phyloP scores from a whole-genome alignment of 2,329 filamentous ascomycete species.

The Macrophomina tecta region DNA sequence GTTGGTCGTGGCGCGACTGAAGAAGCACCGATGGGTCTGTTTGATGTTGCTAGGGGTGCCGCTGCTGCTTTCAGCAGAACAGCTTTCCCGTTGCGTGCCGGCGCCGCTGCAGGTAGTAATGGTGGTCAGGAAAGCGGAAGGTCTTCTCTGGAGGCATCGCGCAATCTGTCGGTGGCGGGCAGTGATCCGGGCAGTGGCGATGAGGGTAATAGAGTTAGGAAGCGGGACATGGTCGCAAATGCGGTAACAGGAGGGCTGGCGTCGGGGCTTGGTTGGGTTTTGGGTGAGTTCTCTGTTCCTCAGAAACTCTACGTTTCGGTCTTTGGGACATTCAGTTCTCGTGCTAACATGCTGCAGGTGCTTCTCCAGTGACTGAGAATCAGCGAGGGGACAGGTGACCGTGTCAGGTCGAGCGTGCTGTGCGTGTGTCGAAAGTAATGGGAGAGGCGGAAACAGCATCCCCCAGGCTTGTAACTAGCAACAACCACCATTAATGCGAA shows the following conservation, averaged over 20 bases:
- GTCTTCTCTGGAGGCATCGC: conserved; percentile 1
- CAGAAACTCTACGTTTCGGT: neutral
- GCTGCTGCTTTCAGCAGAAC: conserved; percentile 55
- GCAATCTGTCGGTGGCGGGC: conserved; percentile 35
- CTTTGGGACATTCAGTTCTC: neutral
- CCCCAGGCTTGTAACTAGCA: neutral
- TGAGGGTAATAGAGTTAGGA: conserved; percentile 61
- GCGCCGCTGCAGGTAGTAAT: conserved; percentile 34
- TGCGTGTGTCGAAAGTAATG: neutral
- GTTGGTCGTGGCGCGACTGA: conserved; percentile 50
- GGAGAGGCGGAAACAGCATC: neutral
- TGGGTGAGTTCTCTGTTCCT: conserved; percentile 52
- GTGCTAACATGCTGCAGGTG: conserved; percentile 19
- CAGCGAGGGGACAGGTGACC: conserved; percentile 5
- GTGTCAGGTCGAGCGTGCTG: neutral
- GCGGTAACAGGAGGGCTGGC: conserved; percentile 68
- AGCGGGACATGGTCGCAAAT: conserved; percentile 73
- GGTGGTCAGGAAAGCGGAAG: conserved; percentile 25
- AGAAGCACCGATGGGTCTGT: conserved; percentile 60
- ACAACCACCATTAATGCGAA: neutral
- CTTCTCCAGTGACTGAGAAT: conserved; percentile 14
- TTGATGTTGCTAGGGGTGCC: conserved; percentile 58
- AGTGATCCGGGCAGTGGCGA: conserved; percentile 44
- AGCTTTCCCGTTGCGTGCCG: conserved; percentile 52
- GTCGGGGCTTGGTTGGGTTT: conserved; percentile 68